Evolutionary conservation across 2,329 filamentous ascomycete species (phyloP), one percentile per base, ranked within the genome.

Genomic region (Calonectria crousiana): DNA sequence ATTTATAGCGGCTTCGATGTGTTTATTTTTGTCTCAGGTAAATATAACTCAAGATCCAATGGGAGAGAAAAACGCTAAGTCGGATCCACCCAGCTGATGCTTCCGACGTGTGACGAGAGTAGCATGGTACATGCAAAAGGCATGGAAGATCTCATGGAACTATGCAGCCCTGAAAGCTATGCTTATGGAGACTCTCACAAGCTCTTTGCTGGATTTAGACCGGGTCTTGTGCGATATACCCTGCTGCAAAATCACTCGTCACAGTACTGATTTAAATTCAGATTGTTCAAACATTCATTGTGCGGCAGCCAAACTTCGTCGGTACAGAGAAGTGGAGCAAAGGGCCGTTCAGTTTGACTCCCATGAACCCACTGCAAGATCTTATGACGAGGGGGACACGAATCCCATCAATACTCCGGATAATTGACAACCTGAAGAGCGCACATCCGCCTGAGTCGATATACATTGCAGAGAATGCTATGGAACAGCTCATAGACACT

Each of bases 181-280:
- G 74, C 75, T 4, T 79, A 79, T 2, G 85, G 84, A 1, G 71
- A 81, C n/a, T 75, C 83, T 0, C 85, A 87, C 56, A 80, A 79
- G 41, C 76, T 87, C 0, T 87, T 87, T 65, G 77, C 85, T 1
- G 86, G 85, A 0, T 85, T 85, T 62, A 77, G 86, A n/a, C 84
- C 86, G 9, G 75, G 84, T 8, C 76, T 87, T 36, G 85, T 86
- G 77, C 49, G 83, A 23, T 10, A 18, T 18, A 13, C 10, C 23
- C 23, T 13, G n/a, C 20, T 28, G 14, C 10, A 8, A 47, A 23
- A 8, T 3, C 8, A 6, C 9, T 11, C 26, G 18, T 8, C 11
- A 4, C 11, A 2, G 13, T 26, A 44, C n/a, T 38, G 20, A 14
- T 32, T 9, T 13, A 6, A 14, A n/a, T 11, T 13, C 20, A 76